Evolutionary conservation across 257 asterid species (phyloP), one percentile per base, ranked within the genome.

Genomic region (Solanum infundibuliforme): DNA sequence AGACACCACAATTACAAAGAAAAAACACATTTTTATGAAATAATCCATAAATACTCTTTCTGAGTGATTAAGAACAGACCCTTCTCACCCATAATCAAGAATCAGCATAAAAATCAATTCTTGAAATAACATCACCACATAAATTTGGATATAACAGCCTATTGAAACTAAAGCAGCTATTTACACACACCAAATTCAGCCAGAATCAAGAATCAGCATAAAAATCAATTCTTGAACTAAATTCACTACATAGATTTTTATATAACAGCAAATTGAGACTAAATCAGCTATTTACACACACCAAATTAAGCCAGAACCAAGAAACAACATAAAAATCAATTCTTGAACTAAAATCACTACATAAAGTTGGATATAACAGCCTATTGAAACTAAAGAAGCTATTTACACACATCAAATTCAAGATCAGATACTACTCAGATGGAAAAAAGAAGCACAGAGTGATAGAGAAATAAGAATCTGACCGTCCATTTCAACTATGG

Each of bases 401-500:
- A 35, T 18, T 18, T 39, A 39, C 34, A 69, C 83, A 25, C 34
- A 71, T 12, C 25, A 43, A 84, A 1, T 60, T 14, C 34, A 85
- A 73, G 10, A 41, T 41, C 48, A 41, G 48, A 41, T 11, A 41
- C 48, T 41, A 41, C 48, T 41, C 48, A 41, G 48, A 41, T 41
- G 48, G 48, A 41, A 41, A 41, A 41, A 41, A 41, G 48, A 65
- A 72, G 32, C 58, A 38, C 25, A 21, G 35, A 84, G 87, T 35
- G 27, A 48, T 14, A 71, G 55, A 20, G 12, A 55, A 36, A 71
- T 27, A 82, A 91, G 85, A 91, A 93, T 93, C 98, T 94, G 60
- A 95, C 99, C 99, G 87, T 97, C 99, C 98, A 97, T 97, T 93
- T 97, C 99, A 25, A 97, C 99, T 92, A 97, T 94, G 95, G 98